phyloP scores from a whole-genome alignment of 768 basidiomycete species.

The Tulasnella sp. region DNA sequence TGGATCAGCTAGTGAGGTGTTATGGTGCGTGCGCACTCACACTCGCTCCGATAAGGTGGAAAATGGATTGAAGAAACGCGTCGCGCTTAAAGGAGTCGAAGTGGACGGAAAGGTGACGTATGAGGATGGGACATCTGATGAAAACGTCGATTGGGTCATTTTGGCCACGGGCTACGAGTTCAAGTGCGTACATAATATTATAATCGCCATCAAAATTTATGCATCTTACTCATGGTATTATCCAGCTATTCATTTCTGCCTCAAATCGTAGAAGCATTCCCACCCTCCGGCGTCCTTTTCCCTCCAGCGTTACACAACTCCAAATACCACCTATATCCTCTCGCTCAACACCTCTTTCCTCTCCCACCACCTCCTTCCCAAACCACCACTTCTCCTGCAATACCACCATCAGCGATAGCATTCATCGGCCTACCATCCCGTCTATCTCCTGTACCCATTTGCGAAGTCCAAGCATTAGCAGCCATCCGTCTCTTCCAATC shows the following conservation, averaged over 20 bases:
- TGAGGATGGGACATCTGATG: conserved; percentile 44
- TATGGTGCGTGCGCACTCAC: conserved; percentile 38
- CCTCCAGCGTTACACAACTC: conserved; percentile 48
- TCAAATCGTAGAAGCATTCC: not conserved
- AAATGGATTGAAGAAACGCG: conserved; percentile 33
- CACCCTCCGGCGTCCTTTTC: conserved; percentile 19
- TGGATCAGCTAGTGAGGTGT: conserved; percentile 14
- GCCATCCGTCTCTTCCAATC: conserved; percentile 45
- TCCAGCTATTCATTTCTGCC: conserved; percentile 3
- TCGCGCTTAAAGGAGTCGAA: conserved; percentile 33
- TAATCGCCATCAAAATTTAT: too few species aligned
- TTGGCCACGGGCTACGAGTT: conserved; percentile 66
- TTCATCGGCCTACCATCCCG: conserved; percentile 49
- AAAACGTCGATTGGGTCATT: conserved; percentile 46
- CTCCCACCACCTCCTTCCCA: too few species aligned
- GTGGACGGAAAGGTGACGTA: conserved; percentile 39
- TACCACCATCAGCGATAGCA: conserved; percentile 41
- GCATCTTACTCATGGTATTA: too few species aligned
- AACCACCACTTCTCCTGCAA: too few species aligned
- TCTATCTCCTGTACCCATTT: conserved; percentile 60
- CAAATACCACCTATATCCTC: conserved; percentile 52
- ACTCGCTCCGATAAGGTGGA: conserved; percentile 24
- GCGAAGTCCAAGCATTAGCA: conserved; percentile 65
- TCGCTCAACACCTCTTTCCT: conserved; percentile 59
- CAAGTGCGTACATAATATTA: too few species aligned